Evolutionary conservation across 257 asterid genomes (phyloP).

Genomic region (Solanum commersonii): DNA sequence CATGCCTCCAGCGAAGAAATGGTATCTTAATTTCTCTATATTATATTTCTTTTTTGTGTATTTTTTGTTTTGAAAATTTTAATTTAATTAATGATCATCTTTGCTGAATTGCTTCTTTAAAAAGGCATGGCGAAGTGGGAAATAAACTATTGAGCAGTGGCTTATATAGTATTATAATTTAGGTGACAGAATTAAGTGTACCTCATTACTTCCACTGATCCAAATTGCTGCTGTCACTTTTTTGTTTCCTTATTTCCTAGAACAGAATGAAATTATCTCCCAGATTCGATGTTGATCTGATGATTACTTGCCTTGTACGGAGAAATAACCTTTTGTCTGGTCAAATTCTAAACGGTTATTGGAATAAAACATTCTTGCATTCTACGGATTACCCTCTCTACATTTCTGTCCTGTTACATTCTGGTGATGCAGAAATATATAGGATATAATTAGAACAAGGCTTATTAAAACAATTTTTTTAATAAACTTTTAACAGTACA

Average conservation of each 20-base stretch:
- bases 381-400: background rate
- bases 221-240: background rate
- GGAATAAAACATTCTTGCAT: background rate
- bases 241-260: background rate
- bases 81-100: background rate
- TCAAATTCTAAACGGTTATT: background rate
- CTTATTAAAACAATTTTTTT: background rate
- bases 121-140: background rate
- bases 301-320: background rate
- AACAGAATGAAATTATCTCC: background rate
- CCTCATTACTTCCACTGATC: background rate
- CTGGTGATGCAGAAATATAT: background rate
- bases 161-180: background rate
- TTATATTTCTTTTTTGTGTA: background rate
- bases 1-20: slow-evolving; percentile 26
- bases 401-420: background rate
- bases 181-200: background rate
- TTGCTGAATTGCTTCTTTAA: background rate
- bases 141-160: background rate
- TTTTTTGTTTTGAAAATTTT: background rate
- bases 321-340: background rate
- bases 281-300: background rate
- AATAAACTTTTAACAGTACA: background rate
- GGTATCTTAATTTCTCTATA: slow-evolving; percentile 28
- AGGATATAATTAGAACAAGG: background rate